Conservation (phyloP, 106 monocot species). For the Dioscorea alata region DNA sequence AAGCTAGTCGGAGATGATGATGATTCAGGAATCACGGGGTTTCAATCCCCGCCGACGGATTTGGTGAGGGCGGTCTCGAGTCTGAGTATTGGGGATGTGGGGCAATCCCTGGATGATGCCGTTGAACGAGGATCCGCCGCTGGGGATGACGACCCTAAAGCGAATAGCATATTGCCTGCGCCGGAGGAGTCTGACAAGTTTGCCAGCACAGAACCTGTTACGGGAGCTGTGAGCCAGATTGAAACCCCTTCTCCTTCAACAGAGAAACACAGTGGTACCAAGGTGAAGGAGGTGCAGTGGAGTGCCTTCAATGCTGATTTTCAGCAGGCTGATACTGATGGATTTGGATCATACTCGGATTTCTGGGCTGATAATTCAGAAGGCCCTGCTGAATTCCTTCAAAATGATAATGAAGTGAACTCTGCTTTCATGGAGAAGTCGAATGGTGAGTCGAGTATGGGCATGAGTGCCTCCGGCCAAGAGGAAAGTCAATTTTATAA, state of each 20-base stretch:
- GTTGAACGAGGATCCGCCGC: conserved; percentile 9
- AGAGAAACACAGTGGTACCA: conserved; percentile 23
- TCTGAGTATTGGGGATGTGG: conserved; percentile 36
- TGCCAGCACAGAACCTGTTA: background rate
- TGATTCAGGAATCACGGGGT: conserved; percentile 30
- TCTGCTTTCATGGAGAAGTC: conserved; percentile 12
- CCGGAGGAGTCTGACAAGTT: conserved; percentile 1
- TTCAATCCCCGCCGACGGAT: conserved; percentile 14
- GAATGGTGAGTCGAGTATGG: conserved; percentile 11
- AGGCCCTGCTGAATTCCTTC: conserved; percentile 4
- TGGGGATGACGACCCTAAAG: conserved; percentile 14
- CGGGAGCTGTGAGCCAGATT: background rate
- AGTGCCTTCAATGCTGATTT: conserved; percentile 41
- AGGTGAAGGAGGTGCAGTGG: conserved; percentile 88
- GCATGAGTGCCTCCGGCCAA: conserved; percentile 13
- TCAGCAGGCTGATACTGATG: conserved; percentile 17
- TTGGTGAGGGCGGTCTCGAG: conserved; percentile 37
- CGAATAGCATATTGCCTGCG: background rate
- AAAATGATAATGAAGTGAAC: background rate
- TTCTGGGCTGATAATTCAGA: conserved; percentile 28
- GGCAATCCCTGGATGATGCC: conserved; percentile 9
- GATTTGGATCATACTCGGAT: conserved; percentile 45
- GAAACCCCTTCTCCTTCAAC: background rate
- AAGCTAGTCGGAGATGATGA: conserved; percentile 69
- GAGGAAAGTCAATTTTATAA: background rate